These are phyloP conservation scores for Deuterostichococcus epilithicus DNA, from an alignment of 139 green algal species.

Conservation along the genomic window DNA sequence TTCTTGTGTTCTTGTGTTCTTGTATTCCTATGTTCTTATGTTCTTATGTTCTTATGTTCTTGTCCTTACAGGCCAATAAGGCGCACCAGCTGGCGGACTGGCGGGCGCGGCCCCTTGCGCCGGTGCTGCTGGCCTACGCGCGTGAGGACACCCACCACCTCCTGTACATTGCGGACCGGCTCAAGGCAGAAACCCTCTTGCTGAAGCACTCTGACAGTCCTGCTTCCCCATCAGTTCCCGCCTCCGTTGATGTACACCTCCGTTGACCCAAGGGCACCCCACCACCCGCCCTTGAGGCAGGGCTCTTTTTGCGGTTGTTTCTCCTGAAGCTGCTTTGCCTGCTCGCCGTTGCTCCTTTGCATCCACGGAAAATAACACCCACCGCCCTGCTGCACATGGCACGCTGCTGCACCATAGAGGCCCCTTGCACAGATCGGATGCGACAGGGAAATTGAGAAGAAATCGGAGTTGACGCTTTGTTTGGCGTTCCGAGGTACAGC, in stretches of 20 bases:
- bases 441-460: neutral
- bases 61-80: conserved; percentile 55
- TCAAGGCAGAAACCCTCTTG: conserved; percentile 31
- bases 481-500: neutral
- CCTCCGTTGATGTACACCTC: neutral
- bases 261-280: neutral
- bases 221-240: too few relatives aligned
- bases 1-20: too few relatives aligned
- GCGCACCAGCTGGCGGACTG: conserved; percentile 93
- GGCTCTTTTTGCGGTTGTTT: neutral
- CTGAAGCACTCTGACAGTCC: too few relatives aligned
- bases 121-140: conserved; percentile 83
- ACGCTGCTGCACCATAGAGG: neutral
- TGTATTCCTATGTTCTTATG: too few relatives aligned
- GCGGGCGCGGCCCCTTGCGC: conserved; percentile 74
- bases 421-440: neutral
- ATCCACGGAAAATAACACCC: neutral
- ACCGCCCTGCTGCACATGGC: neutral
- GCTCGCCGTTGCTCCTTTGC: neutral
- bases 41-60: neutral
- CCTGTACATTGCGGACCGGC: conserved; percentile 80
- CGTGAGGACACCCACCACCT: conserved; percentile 91
- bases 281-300: neutral
- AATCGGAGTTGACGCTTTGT: neutral
- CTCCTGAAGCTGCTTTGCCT: too few relatives aligned